Evolutionary conservation across 1,139 yeast genomes (phyloP).

Genomic region (Pneumocystis jirovecii): DNA sequence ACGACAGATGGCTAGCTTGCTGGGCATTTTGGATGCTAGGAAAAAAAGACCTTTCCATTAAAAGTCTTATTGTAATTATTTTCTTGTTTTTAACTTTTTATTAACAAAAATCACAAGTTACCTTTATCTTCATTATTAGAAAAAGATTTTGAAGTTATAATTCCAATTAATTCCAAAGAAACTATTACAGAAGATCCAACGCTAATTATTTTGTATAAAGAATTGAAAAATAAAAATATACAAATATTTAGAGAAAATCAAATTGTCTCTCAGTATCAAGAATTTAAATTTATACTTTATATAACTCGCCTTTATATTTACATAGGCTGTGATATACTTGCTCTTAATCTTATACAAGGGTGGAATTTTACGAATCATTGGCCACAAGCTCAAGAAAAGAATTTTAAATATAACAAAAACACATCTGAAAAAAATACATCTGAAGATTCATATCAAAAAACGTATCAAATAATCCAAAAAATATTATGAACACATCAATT

Average conservation of each 20-base stretch:
- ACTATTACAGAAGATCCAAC: slow-evolving; percentile 67
- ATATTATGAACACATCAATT: background rate
- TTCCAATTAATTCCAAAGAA: slow-evolving; percentile 24
- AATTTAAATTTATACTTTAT: slow-evolving; percentile 45
- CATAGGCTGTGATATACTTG: slow-evolving; percentile 83
- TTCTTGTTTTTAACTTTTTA: slow-evolving; percentile 16
- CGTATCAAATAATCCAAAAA: background rate
- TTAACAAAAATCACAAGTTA: slow-evolving; percentile 17
- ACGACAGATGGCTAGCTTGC: slow-evolving; percentile 71
- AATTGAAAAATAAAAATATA: slow-evolving; percentile 38
- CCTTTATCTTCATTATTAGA: slow-evolving; percentile 8
- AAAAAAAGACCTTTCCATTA: slow-evolving; percentile 41
- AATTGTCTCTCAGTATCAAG: slow-evolving; percentile 35
- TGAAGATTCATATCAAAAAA: background rate
- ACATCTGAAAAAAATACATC: background rate
- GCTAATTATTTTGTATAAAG: slow-evolving; percentile 47
- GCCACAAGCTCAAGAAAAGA: background rate
- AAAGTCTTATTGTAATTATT: slow-evolving; percentile 37
- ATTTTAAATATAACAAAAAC: background rate
- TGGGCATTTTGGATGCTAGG: slow-evolving; percentile 64
- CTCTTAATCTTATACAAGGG: slow-evolving; percentile 43
- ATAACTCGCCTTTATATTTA: slow-evolving; percentile 56
- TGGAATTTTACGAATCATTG: slow-evolving; percentile 42
- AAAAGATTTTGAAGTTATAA: slow-evolving; percentile 19
- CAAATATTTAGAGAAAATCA: slow-evolving; percentile 29